A percentile compares a stretch with the other conserved stretches of the same genome.
Evolutionary conservation across 768 basidiomycete species (phyloP).

Genomic region (Floccularia luteovirens): DNA sequence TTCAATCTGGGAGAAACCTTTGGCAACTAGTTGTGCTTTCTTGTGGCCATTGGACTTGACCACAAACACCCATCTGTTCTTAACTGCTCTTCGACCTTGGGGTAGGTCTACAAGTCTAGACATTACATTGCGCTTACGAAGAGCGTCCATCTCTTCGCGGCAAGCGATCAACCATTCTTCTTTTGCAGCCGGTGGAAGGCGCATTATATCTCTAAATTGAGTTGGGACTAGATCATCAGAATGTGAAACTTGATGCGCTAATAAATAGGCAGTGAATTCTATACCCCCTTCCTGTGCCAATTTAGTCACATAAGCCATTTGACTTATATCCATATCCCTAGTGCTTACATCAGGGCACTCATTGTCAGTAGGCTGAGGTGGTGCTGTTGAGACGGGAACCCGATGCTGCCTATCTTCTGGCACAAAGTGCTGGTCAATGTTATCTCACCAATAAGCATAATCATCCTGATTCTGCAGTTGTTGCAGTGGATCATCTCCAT

Average conservation of each 20-base stretch:
- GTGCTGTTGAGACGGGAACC: neutral
- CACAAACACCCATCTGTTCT: neutral
- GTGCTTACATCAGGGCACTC: neutral
- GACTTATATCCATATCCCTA: neutral
- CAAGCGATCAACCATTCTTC: neutral
- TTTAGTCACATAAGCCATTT: neutral
- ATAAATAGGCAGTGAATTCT: neutral
- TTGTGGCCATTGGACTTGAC: neutral
- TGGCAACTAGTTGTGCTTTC: slow-evolving; percentile 1
- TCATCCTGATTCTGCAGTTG: neutral
- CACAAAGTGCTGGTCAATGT: neutral
- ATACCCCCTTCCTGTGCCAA: neutral
- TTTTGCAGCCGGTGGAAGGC: neutral
- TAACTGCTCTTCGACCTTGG: neutral
- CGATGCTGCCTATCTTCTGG: neutral
- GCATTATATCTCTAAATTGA: neutral
- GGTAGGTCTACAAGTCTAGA: neutral
- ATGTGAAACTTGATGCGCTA: neutral
- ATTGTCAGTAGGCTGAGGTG: neutral
- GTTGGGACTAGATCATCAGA: neutral
- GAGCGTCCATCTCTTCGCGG: neutral
- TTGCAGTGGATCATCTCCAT: neutral
- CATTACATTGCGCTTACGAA: neutral
- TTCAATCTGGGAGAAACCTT: slow-evolving; percentile 1
- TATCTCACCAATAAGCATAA: neutral